Conservation (phyloP, 1,284 basidiomycete species). For the Flammula alnicola region DNA sequence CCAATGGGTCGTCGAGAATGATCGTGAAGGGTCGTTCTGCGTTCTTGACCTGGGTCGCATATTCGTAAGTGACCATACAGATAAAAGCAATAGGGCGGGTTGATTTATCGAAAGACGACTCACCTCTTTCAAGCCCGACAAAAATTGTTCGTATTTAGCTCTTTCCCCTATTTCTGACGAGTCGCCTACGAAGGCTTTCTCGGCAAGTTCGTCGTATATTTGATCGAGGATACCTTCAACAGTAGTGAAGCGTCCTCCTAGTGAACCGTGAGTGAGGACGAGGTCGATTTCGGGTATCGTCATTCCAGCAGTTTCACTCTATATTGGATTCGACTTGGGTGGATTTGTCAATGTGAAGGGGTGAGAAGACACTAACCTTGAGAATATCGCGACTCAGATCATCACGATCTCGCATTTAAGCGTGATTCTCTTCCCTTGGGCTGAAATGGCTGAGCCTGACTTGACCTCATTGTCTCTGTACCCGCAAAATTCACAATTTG, state of each 20-base stretch:
- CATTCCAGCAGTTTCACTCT: constrained; percentile 94
- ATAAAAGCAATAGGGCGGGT: no score
- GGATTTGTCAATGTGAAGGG: no score
- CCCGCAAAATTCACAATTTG: constrained; percentile 93
- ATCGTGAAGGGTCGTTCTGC: constrained; percentile 85
- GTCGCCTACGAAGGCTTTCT: constrained; percentile 91
- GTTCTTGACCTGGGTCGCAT: constrained; percentile 76
- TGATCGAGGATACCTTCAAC: constrained; percentile 95
- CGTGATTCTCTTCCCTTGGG: constrained; percentile 85
- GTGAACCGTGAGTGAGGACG: constrained; percentile 88
- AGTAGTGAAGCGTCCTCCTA: constrained; percentile 98
- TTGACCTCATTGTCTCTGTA: constrained; percentile 99
- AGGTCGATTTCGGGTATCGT: constrained; percentile 96
- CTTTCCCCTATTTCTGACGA: constrained; percentile 54
- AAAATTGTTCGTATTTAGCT: constrained; percentile 74
- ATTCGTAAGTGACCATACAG: no score
- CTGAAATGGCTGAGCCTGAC: constrained; percentile 88
- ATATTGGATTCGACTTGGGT: no score
- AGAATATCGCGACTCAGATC: constrained; percentile 95
- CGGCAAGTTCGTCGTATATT: constrained; percentile 93
- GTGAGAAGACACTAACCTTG: constrained; percentile 80
- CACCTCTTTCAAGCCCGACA: constrained; percentile 80
- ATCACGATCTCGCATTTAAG: constrained; percentile 93
- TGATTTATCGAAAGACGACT: no score
- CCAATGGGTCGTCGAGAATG: constrained; percentile 94